Evolutionary conservation across 306 rosid genomes (phyloP).

Genomic region (Psophocarpus tetragonolobus): DNA sequence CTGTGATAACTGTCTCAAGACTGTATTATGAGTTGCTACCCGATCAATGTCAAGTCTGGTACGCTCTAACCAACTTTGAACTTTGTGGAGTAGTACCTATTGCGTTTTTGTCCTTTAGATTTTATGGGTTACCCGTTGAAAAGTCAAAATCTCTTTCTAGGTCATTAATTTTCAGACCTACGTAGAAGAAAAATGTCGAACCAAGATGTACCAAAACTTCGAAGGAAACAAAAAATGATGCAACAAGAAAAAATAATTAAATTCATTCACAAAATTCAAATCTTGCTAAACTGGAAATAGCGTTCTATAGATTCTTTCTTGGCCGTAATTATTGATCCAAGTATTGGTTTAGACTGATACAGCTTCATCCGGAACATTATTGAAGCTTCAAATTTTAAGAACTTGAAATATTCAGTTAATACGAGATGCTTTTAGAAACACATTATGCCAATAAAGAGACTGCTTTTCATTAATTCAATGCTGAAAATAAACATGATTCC

Average conservation of each 20-base stretch:
- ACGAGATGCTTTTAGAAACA: background rate
- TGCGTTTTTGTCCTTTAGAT: background rate
- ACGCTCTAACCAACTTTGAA: constrained; percentile 12
- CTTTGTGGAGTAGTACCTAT: background rate
- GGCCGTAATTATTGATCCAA: constrained; percentile 7
- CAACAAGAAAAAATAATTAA: background rate
- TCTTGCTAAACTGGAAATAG: background rate
- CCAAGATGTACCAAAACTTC: constrained; percentile 20
- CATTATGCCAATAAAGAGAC: background rate
- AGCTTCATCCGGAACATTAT: background rate
- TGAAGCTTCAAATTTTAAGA: background rate
- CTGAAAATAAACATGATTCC: constrained; percentile 9
- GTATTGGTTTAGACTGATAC: background rate
- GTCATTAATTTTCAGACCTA: background rate
- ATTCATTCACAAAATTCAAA: background rate
- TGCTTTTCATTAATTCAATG: background rate
- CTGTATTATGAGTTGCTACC: constrained; percentile 43
- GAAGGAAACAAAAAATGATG: background rate
- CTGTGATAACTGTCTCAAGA: constrained; percentile 85
- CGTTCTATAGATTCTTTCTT: background rate
- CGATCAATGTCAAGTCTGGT: constrained; percentile 18
- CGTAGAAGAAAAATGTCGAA: background rate
- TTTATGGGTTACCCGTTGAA: constrained; percentile 6
- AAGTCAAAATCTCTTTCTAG: constrained; percentile 17
- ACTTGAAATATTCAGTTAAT: background rate